Conservation (phyloP, 805 yeast genomes). For the baker's yeast (Saccharomyces cerevisiae) region DNA sequence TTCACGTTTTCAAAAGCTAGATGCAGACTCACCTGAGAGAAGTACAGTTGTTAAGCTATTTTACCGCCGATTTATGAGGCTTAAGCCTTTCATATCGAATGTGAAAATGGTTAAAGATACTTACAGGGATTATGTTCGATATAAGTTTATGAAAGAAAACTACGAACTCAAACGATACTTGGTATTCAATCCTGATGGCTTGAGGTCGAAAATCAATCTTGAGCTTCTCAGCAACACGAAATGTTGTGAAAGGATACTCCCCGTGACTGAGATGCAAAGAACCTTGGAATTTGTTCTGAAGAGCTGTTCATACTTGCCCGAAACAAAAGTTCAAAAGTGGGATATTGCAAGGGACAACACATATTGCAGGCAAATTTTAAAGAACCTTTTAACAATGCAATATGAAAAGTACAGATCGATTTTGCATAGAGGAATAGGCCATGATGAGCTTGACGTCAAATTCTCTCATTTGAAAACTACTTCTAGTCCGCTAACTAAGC, state of each 20-base stretch:
- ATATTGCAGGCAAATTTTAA: conserved; percentile 19
- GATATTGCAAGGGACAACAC: conserved; percentile 13
- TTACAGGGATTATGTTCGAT: conserved; percentile 22
- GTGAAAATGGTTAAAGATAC: conserved; percentile 20
- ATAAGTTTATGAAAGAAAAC: conserved; percentile 25
- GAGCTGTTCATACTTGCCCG: conserved; percentile 13
- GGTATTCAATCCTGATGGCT: conserved; percentile 3
- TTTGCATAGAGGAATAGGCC: background rate
- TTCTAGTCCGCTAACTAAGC: background rate
- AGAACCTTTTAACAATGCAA: conserved; percentile 24
- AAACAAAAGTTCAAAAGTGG: background rate
- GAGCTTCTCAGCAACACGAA: background rate
- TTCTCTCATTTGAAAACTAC: background rate
- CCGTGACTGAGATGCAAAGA: conserved; percentile 9
- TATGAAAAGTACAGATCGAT: conserved; percentile 16
- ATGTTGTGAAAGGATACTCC: conserved; percentile 1
- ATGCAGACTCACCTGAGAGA: background rate
- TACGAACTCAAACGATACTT: conserved; percentile 15
- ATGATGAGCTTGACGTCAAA: background rate
- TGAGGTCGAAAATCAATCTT: background rate
- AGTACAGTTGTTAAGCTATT: conserved; percentile 2
- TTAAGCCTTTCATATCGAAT: conserved; percentile 22
- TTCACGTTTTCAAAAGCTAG: background rate
- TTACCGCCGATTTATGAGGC: conserved; percentile 24
- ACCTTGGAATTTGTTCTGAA: conserved; percentile 20